Evolutionary conservation across 2,329 filamentous ascomycete genomes (phyloP).

Genomic region (Diaporthe sp.): DNA sequence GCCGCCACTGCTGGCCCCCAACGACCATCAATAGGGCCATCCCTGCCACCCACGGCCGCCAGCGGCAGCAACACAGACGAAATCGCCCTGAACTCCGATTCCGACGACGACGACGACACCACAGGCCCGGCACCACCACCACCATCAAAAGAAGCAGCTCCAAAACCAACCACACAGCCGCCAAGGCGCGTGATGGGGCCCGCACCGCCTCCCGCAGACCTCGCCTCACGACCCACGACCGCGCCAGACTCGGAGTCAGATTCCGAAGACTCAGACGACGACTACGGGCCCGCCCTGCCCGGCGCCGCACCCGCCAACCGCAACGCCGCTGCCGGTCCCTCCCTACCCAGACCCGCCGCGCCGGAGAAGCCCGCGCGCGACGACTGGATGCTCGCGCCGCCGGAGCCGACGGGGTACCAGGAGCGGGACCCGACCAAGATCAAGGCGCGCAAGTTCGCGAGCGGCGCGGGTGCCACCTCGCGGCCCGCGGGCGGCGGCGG

Average conservation of each 20-base stretch:
- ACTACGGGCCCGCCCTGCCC: conserved; percentile 73
- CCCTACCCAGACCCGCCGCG: conserved; percentile 49
- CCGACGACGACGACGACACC: conserved; percentile 53
- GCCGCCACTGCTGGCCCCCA: conserved; percentile 15
- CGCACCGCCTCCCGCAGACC: conserved; percentile 58
- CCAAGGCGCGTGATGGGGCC: conserved; percentile 55
- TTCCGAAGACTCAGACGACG: conserved; percentile 59
- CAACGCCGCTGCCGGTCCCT: conserved; percentile 59
- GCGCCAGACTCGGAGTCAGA: conserved; percentile 39
- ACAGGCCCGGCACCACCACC: conserved; percentile 47
- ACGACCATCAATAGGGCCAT: conserved; percentile 48
- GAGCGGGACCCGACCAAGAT: conserved; percentile 87
- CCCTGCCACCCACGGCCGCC: conserved; percentile 38
- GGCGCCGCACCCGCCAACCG: conserved; percentile 56
- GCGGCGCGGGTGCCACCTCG: conserved; percentile 54
- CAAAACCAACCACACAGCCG: conserved; percentile 30
- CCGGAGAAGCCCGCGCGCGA: conserved; percentile 69
- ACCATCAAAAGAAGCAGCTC: neutral
- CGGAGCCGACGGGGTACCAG: conserved; percentile 66
- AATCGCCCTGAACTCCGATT: conserved; percentile 54
- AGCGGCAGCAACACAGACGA: conserved; percentile 51
- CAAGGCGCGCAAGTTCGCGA: conserved; percentile 85
- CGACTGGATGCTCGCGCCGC: conserved; percentile 86
- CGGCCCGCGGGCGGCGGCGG: conserved; percentile 53
- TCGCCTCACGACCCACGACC: conserved; percentile 54